These are phyloP conservation scores for Saposhnikovia divaricata DNA, from an alignment of 129 eudicot species.

Conservation along the genomic window DNA sequence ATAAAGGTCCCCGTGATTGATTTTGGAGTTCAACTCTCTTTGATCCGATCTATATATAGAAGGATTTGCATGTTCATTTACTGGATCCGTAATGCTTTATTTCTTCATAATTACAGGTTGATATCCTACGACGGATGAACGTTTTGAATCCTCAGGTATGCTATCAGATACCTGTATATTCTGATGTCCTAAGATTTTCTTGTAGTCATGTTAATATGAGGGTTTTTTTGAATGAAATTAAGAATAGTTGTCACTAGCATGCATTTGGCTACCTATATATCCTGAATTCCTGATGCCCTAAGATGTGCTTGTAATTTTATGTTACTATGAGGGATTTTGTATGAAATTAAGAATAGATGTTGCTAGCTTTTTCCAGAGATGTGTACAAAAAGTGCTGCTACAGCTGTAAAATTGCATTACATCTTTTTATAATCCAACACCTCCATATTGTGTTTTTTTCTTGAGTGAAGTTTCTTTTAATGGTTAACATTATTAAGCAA, in stretches of 20 bases:
- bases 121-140: slow-evolving; percentile 44
- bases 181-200: neutral
- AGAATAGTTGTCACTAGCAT: neutral
- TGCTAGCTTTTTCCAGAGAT: neutral
- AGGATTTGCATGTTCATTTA: neutral
- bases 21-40: neutral
- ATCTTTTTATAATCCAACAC: neutral
- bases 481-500: neutral
- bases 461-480: neutral
- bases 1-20: neutral
- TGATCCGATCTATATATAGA: neutral
- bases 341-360: neutral
- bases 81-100: neutral
- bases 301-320: neutral
- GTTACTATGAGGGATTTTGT: neutral
- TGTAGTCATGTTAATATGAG: neutral
- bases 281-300: neutral
- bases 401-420: neutral
- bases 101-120: slow-evolving; percentile 35
- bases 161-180: neutral
- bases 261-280: too few relatives aligned
- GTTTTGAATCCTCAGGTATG: slow-evolving; percentile 85
- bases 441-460: neutral
- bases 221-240: neutral
- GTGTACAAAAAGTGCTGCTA: neutral